phyloP scores from a whole-genome alignment of 805 yeast species.

The Saccharomycopsis sp. region DNA sequence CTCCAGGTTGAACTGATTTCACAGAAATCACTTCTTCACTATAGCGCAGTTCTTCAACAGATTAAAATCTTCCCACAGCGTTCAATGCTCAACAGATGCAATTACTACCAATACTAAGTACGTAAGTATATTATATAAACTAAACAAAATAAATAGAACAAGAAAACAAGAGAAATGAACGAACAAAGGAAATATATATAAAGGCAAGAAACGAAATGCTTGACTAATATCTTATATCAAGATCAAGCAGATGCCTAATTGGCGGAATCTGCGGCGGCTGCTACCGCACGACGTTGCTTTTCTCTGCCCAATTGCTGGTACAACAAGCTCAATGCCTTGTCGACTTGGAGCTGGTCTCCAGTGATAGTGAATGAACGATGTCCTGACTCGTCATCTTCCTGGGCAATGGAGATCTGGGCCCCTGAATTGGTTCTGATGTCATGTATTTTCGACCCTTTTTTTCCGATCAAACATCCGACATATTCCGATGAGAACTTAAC shows the following conservation, averaged over 20 bases:
- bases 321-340: slow-evolving; percentile 52
- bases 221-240: background rate
- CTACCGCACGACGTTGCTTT: slow-evolving; percentile 40
- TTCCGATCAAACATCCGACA: slow-evolving; percentile 88
- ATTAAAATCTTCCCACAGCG: too few species aligned
- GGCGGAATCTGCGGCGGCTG: slow-evolving; percentile 9
- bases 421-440: slow-evolving; percentile 76
- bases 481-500: slow-evolving; percentile 67
- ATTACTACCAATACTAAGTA: too few species aligned
- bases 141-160: background rate
- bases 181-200: background rate
- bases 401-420: slow-evolving; percentile 70
- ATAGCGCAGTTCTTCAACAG: too few species aligned
- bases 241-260: too few species aligned
- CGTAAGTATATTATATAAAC: too few species aligned
- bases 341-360: slow-evolving; percentile 45
- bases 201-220: background rate
- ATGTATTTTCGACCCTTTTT: slow-evolving; percentile 78
- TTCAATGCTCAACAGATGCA: too few species aligned
- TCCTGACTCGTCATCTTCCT: slow-evolving; percentile 55
- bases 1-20: too few species aligned
- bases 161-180: background rate
- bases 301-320: slow-evolving; percentile 54
- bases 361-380: slow-evolving; percentile 66
- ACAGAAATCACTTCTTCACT: too few species aligned